Evolutionary conservation across 768 basidiomycete species (phyloP).

Genomic region (Mycena alexandri): DNA sequence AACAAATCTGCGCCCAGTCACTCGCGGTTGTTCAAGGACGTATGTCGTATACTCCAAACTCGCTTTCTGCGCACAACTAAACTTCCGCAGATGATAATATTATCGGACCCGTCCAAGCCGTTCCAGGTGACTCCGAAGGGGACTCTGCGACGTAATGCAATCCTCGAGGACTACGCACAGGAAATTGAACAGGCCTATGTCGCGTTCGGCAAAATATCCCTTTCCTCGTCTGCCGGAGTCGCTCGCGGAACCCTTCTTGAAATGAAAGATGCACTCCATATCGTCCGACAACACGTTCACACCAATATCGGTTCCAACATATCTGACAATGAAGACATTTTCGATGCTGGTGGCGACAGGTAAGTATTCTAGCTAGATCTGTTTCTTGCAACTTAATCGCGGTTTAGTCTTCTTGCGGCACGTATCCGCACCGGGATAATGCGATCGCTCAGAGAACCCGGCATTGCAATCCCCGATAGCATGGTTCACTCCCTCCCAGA

Average conservation of each 20-base stretch:
- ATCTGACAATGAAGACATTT: constrained; percentile 16
- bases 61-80: background rate
- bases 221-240: background rate
- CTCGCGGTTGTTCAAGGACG: constrained; percentile 59
- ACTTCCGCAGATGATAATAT: constrained; percentile 55
- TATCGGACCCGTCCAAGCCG: constrained; percentile 53
- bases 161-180: constrained; percentile 14
- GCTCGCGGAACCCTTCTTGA: background rate
- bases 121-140: constrained; percentile 59
- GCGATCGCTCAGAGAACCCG: constrained; percentile 6
- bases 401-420: background rate
- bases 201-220: background rate
- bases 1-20: constrained; percentile 59
- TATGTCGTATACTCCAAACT: constrained; percentile 24
- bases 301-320: constrained; percentile 2
- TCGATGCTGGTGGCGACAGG: constrained; percentile 16
- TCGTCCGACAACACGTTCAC: constrained; percentile 17
- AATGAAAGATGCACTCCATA: constrained; percentile 2
- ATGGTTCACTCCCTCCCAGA: background rate
- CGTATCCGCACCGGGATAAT: constrained; percentile 14
- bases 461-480: background rate
- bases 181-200: constrained; percentile 12
- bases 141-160: constrained; percentile 42
- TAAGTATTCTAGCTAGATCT: too few species aligned
- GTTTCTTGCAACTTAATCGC: too few species aligned